Evolutionary conservation across 805 yeast genomes (phyloP).

Genomic region (Cyberlindnera nakhonratchasimensis): DNA sequence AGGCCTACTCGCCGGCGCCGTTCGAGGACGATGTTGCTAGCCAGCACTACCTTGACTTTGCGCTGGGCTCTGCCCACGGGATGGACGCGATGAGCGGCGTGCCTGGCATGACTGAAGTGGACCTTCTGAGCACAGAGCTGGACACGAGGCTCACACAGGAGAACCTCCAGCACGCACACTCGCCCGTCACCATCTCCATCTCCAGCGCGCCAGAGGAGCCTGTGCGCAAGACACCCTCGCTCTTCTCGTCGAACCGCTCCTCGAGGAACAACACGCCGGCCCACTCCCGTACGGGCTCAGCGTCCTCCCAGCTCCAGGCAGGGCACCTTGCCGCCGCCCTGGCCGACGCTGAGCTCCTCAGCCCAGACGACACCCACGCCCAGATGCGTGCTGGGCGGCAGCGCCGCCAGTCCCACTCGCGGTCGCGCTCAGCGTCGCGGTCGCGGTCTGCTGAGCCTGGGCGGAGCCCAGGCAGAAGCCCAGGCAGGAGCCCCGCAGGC

Average conservation of each 20-base stretch:
- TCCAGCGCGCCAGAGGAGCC: constrained; percentile 39
- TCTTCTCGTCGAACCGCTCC: constrained; percentile 44
- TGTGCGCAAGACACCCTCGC: constrained; percentile 48
- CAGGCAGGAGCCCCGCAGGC: no score
- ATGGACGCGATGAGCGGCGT: no score
- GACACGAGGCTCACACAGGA: constrained; percentile 21
- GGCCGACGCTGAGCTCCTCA: constrained; percentile 11
- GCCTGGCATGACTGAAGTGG: no score
- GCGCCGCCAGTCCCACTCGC: constrained; percentile 36
- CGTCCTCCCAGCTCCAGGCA: constrained; percentile 25
- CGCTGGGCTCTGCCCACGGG: no score
- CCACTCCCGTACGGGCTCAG: constrained; percentile 31
- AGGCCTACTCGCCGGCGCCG: constrained; percentile 18
- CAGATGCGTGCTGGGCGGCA: constrained; percentile 31
- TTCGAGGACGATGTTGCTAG: constrained; percentile 19
- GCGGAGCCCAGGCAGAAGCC: no score
- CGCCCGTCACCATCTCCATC: constrained; percentile 28
- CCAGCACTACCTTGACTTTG: constrained; percentile 1
- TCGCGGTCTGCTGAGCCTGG: no score
- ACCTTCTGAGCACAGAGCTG: constrained; percentile 10
- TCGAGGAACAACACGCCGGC: constrained; percentile 35
- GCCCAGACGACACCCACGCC: constrained; percentile 19
- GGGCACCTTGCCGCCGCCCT: constrained; percentile 15
- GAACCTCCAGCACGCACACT: constrained; percentile 16
- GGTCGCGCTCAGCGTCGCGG: constrained; percentile 31